Conservation (phyloP, 2,329 filamentous ascomycete genomes). For the Diaporthe vexans region DNA sequence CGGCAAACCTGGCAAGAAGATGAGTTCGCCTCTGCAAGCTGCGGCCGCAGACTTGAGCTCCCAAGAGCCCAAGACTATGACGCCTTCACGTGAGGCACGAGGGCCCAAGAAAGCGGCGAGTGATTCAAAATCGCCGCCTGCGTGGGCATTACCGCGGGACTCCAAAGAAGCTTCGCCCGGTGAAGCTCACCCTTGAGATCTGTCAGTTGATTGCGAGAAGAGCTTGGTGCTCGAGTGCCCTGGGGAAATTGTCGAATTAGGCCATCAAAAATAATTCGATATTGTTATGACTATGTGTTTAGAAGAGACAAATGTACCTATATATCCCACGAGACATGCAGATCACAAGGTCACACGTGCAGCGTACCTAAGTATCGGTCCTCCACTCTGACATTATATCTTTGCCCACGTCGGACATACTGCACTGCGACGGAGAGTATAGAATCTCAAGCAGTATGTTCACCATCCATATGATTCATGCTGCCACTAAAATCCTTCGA, state of each 20-base stretch:
- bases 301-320: no score
- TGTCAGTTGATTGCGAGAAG: no score
- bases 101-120: not conserved
- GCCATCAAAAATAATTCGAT: not conserved
- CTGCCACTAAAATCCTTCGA: not conserved
- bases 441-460: not conserved
- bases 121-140: not conserved
- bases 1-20: not conserved
- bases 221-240: not conserved
- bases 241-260: not conserved
- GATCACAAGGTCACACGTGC: not conserved
- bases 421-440: not conserved
- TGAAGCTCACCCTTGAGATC: not conserved
- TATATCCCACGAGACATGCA: not conserved
- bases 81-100: no score
- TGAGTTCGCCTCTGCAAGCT: not conserved
- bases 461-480: no score
- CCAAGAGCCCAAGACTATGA: not conserved
- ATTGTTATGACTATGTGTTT: no score
- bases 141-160: not conserved
- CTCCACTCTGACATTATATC: not conserved
- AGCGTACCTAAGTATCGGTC: not conserved
- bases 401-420: not conserved
- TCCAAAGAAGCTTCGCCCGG: not conserved
- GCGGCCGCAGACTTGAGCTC: not conserved